A percentile compares a stretch with the other conserved stretches of the same genome.
Conservation (phyloP, 2,329 filamentous ascomycete species). For the Fusarium mangiferae region DNA sequence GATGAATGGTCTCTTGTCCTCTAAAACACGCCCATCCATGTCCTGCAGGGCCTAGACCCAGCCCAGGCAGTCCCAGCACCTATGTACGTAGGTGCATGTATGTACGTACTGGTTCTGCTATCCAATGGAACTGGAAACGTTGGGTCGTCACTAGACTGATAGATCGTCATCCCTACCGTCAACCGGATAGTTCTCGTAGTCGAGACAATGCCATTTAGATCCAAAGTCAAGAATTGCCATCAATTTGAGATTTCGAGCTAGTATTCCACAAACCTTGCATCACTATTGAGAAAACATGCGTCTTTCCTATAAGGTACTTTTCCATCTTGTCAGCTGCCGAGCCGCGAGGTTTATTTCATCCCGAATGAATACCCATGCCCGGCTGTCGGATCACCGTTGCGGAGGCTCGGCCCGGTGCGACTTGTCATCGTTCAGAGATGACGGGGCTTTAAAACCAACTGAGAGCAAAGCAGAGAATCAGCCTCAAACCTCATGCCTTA, state of each 20-base stretch:
- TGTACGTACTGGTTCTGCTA: neutral
- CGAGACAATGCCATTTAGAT: neutral
- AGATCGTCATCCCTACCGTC: slow-evolving; percentile 4
- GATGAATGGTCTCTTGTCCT: slow-evolving; percentile 11
- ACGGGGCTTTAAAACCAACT: neutral
- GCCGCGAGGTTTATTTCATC: slow-evolving; percentile 4
- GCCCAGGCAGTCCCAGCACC: slow-evolving; percentile 16
- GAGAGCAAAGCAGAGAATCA: neutral
- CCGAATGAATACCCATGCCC: slow-evolving; percentile 13
- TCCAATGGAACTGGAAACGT: slow-evolving; percentile 6
- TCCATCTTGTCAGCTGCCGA: neutral
- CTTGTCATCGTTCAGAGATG: neutral
- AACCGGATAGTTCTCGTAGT: slow-evolving; percentile 1
- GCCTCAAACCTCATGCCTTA: slow-evolving; percentile 5
- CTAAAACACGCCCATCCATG: slow-evolving; percentile 6
- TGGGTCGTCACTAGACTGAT: slow-evolving; percentile 16
- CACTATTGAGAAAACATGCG: neutral
- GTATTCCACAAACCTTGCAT: neutral
- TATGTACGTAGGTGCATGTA: slow-evolving; percentile 5
- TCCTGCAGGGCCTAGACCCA: slow-evolving; percentile 38
- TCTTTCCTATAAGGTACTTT: neutral
- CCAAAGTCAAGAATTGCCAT: neutral
- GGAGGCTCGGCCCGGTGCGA: slow-evolving; percentile 24
- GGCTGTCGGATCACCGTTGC: slow-evolving; percentile 6
- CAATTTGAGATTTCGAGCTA: neutral